Evolutionary conservation across 495 filamentous ascomycete genomes (phyloP), one percentile per base, ranked within the genome.

Genomic region (Venustampulla echinocandica): DNA sequence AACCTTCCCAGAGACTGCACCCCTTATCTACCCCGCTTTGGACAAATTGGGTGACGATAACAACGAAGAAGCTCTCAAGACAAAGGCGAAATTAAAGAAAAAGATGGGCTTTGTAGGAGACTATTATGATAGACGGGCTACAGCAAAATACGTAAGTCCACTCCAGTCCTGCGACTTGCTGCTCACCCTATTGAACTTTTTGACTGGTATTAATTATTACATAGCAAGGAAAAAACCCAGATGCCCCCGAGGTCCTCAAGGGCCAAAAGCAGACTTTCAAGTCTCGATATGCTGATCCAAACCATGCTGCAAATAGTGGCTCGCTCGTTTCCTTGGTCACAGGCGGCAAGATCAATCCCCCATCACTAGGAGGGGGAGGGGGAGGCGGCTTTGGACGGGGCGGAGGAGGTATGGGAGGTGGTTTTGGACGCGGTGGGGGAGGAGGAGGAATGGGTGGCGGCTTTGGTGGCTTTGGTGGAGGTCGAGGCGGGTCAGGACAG

Each of bases 211-310:
- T 30, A 58, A 44, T 7, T 23, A 39, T 11, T 13, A 36, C n/a
- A 24, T 1, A 22, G 5, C n/a, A n/a, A 19, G 46, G 65, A 41
- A 61, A 70, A 49, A 61, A 64, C 20, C 49, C 33, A 7, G 33
- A 53, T 13, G 65, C 56, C 47, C 52, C 52, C 3, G 46, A 45
- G 27, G 56, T 35, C 39, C 50, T n/a, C n/a, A n/a, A 49, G 52
- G 49, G 0, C 38, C 60, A 17, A 46, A 52, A 39, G 59, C 60
- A 30, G 50, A 46, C 52, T 7, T 75, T 77, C 41, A 61, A 61
- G 0, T 77, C 73, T 4, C 59, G 71, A 25, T 76, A 74, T 51
- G 68, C 69, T 4, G 73, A 81, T 47, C 75, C 77, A 6, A 71
- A 65, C 28, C 72, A 79, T 44, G 67, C 75, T 0, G 68, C 65